phyloP scores from a whole-genome alignment of 176 grass and related monocot genomes.

The Melocanna baccifera region DNA sequence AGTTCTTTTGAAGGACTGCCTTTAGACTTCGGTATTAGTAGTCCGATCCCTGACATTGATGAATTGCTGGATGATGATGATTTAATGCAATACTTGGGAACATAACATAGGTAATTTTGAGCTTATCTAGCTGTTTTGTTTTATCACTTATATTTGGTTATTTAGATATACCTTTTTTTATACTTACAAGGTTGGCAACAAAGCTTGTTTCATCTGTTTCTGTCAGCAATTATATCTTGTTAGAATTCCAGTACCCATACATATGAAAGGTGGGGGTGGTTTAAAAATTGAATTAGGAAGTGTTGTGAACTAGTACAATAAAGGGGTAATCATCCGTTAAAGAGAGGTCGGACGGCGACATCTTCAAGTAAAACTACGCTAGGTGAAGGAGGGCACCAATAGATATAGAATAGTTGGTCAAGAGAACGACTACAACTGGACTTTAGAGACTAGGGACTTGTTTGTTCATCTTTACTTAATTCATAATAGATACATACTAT shows the following conservation, averaged over 20 bases:
- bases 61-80: slow-evolving; percentile 77
- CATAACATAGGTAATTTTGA: slow-evolving; percentile 46
- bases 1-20: slow-evolving; percentile 59
- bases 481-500: no score
- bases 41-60: slow-evolving; percentile 55
- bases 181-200: not conserved
- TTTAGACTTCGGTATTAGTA: slow-evolving; percentile 61
- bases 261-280: not conserved
- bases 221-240: not conserved
- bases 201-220: not conserved
- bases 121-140: slow-evolving; percentile 1
- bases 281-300: not conserved
- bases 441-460: no score
- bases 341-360: no score
- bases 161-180: not conserved
- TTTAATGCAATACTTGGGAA: slow-evolving; percentile 84
- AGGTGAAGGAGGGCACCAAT: no score
- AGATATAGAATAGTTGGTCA: no score
- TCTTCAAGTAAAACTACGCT: no score
- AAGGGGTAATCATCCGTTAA: no score
- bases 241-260: not conserved
- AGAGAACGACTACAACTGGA: no score
- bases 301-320: no score
- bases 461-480: no score
- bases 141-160: slow-evolving; percentile 3